A percentile compares a stretch with the other conserved stretches of the same genome.
These are phyloP conservation scores for Taxawa tesnikishii DNA, from an alignment of 2,329 filamentous ascomycete genomes.

Conservation along the genomic window DNA sequence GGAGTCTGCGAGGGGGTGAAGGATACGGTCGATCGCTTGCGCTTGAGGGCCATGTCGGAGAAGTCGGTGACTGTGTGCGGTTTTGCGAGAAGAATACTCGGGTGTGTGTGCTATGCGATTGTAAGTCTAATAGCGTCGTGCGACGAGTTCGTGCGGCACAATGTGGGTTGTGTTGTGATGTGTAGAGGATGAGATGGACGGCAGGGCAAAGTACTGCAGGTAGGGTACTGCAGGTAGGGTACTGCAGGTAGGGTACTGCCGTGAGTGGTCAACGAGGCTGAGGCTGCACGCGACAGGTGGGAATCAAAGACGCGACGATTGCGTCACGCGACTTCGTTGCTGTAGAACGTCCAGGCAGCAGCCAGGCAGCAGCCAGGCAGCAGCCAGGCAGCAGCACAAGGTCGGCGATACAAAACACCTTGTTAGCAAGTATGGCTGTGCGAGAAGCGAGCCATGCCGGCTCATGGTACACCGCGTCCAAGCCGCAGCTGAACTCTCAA, in stretches of 20 bases:
- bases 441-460: constrained; percentile 65
- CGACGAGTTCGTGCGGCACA: too few species aligned
- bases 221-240: too few species aligned
- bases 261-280: constrained; percentile 1
- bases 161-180: too few species aligned
- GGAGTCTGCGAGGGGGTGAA: constrained; percentile 32
- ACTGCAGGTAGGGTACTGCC: neutral
- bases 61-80: too few species aligned
- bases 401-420: constrained; percentile 7
- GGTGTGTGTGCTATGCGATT: too few species aligned
- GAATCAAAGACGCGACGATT: neutral
- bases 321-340: neutral
- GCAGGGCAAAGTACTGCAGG: too few species aligned
- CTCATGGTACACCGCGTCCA: constrained; percentile 67
- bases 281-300: neutral
- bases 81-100: too few species aligned
- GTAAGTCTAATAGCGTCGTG: too few species aligned
- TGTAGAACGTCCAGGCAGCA: neutral
- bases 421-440: constrained; percentile 19
- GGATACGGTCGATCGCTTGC: constrained; percentile 38
- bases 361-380: neutral
- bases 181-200: too few species aligned
- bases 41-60: constrained; percentile 39
- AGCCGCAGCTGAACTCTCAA: constrained; percentile 48
- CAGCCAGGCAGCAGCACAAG: neutral